Base-by-base conservation (phyloP, 371 early-diverging fungal genomes). In the Capniomyces stellatus region DNA sequence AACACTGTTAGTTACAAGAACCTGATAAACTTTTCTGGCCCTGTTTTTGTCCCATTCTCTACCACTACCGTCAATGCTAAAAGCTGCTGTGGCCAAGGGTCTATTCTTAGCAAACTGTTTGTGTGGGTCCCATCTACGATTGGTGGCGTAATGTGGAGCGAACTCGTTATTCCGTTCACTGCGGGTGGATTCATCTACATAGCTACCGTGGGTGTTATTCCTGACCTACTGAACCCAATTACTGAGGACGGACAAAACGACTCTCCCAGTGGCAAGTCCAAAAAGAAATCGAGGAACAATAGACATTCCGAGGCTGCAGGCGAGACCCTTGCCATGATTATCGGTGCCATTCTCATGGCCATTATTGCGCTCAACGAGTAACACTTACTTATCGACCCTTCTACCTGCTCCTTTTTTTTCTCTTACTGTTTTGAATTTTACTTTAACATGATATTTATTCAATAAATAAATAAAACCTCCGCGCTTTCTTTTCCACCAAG, bases 151-250 rank as follows among this genome's bases (percentile, higher is more conserved):
- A 54, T 72, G 30, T 76, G 75, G 66, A 72, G 82, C 46, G 84
- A 88, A 52, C 62, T 85, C 51, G 81, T 86, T 13, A 83, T 89
- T 57, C 87, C 91, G 0, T 77, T 85, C 51, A 85, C 91, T 4
- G 90, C 91, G 0, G 91, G 91, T 46, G 89, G 87, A 2, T 88
- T 90, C 58, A 61, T 90, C 41, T 90, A 90, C 58, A 87, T 88
- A 56, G 88, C 88, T 19, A 85, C 87, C 0, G 88, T 84, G 12
- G 85, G 85, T 28, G 86, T 90, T 1, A 76, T 90, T 25, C 89
- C 91, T 0, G 89, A 89, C 58, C 67, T 90, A 40, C 57, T 87
- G 43, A 74, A 78, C 54, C 76, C 78, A 10, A 35, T 35, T 19
- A 70, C 75, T 21, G 72, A 76, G 18, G 72, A 76, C 42, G 61